Evolutionary conservation across 192 early-diverging fungal genomes (phyloP), one percentile per base, ranked within the genome.

Genomic region (Podila epicladia): DNA sequence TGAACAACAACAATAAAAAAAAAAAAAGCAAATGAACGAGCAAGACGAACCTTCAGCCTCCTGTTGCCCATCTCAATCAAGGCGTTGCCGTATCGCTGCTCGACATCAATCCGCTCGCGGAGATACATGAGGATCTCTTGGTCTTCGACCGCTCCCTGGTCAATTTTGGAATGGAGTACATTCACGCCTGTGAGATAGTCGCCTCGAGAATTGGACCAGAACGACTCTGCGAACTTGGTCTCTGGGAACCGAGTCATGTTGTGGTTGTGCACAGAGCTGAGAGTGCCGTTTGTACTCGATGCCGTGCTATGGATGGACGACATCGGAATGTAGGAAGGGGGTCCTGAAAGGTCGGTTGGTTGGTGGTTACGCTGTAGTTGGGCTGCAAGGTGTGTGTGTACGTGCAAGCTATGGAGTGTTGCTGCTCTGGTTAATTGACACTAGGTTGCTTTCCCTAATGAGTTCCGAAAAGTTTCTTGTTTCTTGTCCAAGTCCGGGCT

Each of bases 61-160:
- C 69, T 64, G 33, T 79, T 80, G 19, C 76, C 73, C 72, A 73
- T 75, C 64, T 75, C 70, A 38, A 76, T 73, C 63, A 72, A 53
- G 59, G 74, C 61, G 37, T 70, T 82, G 17, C 72, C 82, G 64
- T 86, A 87, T 1, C 66, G 71, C 68, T 86, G 84, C 64, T 86
- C 82, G 24, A 86, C 79, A 19, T 85, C 72, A 48, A 88, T 82
- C 15, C 87, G 78, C 31, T 88, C 89, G 49, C 75, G 82, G 31
- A 90, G 63, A 67, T 87, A 90, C 15, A 58, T 63, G 37, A 90
- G 65, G 41, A 90, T 75, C 72, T 90, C 89, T 22, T 90, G 87
- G 72, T 90, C 88, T 62, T 90, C 89, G 5, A 83, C 59, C 20
- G 71, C 86, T 28, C 87, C 83, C 58, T 90, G 89, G 31, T 83